Evolutionary conservation across 192 early-diverging fungal species (phyloP), one percentile per base, ranked within the genome.

Genomic region (Martensiomyces pterosporus): DNA sequence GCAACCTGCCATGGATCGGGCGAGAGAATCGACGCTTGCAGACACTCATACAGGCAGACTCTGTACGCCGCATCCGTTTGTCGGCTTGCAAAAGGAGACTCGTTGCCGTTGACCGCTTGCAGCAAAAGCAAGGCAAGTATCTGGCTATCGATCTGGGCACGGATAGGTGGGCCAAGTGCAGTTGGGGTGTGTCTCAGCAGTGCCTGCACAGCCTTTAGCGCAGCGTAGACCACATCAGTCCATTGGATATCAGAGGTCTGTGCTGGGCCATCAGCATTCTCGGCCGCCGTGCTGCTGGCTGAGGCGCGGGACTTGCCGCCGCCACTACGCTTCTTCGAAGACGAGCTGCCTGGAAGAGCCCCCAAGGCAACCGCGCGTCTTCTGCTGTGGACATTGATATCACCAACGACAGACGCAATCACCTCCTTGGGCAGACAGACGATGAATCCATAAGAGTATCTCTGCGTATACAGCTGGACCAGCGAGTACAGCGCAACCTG

Each of bases 1-100:
- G 72, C 65, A 46, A 52, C 55, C 4, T 64, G 57, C 72, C 66
- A 69, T 5, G 63, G 56, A 50, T 68, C 64, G 4, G 72, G 72
- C 44, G 72, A 68, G 42, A 64, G 24, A 18, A 75, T 25, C 8
- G 72, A 67, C n/a, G 61, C 66, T 21, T 60, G 40, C 12, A 75
- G 48, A 24, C 67, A 75, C 18, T 44, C 19, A 24, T 48, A 65
- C 18, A 75, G 39, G 5, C 45, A 37, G 1, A 36, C 55, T 24
- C 38, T 47, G 61, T 44, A 50, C n/a, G 48, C 34, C 3, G 51
- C 49, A 27, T 52, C 57, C 5, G 53, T 39, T 25, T 68, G 54
- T 3, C 65, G 56, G 6, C 54, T 43, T 9, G 67, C 66, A 42
- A 45, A 59, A 13, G 57, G 56, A 3, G 36, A 24, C 27, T 60